Evolutionary conservation across 129 eudicot genomes (phyloP).

Genomic region (Scalesia atractyloides): DNA sequence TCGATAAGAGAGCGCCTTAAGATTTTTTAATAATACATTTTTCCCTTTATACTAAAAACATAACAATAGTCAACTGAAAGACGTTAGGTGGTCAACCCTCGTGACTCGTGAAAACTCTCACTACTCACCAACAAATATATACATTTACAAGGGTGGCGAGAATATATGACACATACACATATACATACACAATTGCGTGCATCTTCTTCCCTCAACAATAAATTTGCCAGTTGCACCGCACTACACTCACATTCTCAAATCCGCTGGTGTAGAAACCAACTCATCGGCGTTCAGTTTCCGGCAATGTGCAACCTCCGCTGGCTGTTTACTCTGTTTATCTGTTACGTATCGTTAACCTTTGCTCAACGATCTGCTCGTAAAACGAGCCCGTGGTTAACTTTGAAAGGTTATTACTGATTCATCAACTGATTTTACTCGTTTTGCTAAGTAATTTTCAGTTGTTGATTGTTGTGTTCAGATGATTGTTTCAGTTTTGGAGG

Average conservation of each 20-base stretch:
- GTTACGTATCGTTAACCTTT: conserved; percentile 21
- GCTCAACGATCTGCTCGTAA: conserved; percentile 30
- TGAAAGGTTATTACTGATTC: conserved; percentile 15
- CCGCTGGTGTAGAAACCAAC: background rate
- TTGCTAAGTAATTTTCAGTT: background rate
- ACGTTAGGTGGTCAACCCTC: too few species aligned
- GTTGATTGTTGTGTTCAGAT: background rate
- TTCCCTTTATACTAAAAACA: too few species aligned
- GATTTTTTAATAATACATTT: too few species aligned
- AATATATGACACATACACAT: background rate
- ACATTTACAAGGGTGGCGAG: background rate
- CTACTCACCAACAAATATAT: background rate
- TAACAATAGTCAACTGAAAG: too few species aligned
- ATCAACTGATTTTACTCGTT: conserved; percentile 6
- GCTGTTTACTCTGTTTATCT: conserved; percentile 22
- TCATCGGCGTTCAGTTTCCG: conserved; percentile 26
- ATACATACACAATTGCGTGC: background rate
- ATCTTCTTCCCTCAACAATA: background rate
- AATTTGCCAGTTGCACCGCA: background rate
- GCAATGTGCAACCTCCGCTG: conserved; percentile 37
- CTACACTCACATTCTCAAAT: conserved; percentile 3
- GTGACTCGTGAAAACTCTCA: background rate
- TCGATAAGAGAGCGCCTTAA: too few species aligned
- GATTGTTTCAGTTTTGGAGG: background rate
- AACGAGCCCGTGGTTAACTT: conserved; percentile 29